Conservation (phyloP, 2,329 filamentous ascomycete species). For the Penicillium sp. region DNA sequence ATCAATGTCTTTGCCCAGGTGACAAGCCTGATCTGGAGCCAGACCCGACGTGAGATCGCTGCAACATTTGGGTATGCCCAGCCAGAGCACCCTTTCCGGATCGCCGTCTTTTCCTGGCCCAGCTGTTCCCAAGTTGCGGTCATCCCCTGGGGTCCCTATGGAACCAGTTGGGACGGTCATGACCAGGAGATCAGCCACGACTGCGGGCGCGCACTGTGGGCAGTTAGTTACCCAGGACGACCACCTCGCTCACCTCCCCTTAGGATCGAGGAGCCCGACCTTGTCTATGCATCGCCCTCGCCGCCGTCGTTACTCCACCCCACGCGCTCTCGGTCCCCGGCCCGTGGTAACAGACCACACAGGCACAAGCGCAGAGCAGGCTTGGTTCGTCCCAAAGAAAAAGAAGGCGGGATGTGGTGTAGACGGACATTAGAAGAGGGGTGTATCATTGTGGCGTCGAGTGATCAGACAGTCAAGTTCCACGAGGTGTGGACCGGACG, state of each 20-base stretch:
- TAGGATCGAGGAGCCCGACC: conserved; percentile 9
- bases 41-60: conserved; percentile 77
- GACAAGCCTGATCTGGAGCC: conserved; percentile 88
- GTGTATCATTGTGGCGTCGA: conserved; percentile 86
- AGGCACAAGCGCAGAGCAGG: conserved; percentile 20
- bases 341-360: neutral
- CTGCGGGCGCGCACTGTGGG: conserved; percentile 66
- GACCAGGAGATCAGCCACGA: conserved; percentile 29
- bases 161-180: conserved; percentile 29
- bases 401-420: conserved; percentile 56
- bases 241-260: conserved; percentile 40
- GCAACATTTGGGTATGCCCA: conserved; percentile 93
- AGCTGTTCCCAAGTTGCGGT: conserved; percentile 80
- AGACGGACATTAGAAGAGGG: conserved; percentile 64
- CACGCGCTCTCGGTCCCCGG: conserved; percentile 1
- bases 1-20: conserved; percentile 93
- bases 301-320: conserved; percentile 6
- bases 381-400: conserved; percentile 33
- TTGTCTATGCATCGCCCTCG: conserved; percentile 11
- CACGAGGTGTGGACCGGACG: conserved; percentile 85
- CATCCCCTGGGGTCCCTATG: conserved; percentile 72
- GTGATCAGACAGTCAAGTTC: conserved; percentile 89
- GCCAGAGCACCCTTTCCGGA: conserved; percentile 81
- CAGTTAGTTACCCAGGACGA: conserved; percentile 76
- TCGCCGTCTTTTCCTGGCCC: conserved; percentile 94